Evolutionary conservation across 257 asterid species (phyloP), one percentile per base, ranked within the genome.

Genomic region (Solanum microdontum): DNA sequence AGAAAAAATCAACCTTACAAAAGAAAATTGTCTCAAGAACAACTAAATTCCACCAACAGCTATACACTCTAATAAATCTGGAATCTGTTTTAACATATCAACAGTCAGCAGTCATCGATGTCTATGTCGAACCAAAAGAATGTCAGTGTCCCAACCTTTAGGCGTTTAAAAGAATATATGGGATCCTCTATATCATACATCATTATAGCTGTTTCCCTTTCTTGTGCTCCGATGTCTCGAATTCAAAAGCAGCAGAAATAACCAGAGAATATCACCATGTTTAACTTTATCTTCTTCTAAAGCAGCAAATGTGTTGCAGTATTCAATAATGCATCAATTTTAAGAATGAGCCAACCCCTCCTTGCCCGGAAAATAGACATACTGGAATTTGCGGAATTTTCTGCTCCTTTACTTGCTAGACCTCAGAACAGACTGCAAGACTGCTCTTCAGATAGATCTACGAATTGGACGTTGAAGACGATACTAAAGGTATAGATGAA

Each of bases 401-500:
- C 23, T 43, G 62, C 85, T 45, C 58, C 85, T 84, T 79, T 8
- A 79, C 26, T 14, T 79, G 2, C 39, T 26, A 76, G 51, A 33
- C 17, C 48, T 73, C 82, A 34, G 28, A 73, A 36, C 1, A 24
- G 62, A 77, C 84, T 39, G 60, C 84, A 39, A 28, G 66, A 28
- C 24, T 80, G 66, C 39, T 26, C 84, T 80, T 80, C 37, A 9
- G 11, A 28, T 8, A 45, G 84, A 33, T 62, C 87, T 87, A 88
- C 39, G 76, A n/a, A 28, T 90, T 79, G 58, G 95, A 90, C 45
- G 85, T 48, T 23, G 92, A 77, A 62, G 85, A 48, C 3, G 91
- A 82, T 75, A 77, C 88, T 86, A 92, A 91, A 14, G 95, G 98
- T 80, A 93, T 32, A 33, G 94, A 89, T 79, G 91, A 90, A 58